Percentiles rank a stretch among this genome's conserved stretches.
Conservation (phyloP, 331 rosid species). For the Erythrophleum ivorense region DNA sequence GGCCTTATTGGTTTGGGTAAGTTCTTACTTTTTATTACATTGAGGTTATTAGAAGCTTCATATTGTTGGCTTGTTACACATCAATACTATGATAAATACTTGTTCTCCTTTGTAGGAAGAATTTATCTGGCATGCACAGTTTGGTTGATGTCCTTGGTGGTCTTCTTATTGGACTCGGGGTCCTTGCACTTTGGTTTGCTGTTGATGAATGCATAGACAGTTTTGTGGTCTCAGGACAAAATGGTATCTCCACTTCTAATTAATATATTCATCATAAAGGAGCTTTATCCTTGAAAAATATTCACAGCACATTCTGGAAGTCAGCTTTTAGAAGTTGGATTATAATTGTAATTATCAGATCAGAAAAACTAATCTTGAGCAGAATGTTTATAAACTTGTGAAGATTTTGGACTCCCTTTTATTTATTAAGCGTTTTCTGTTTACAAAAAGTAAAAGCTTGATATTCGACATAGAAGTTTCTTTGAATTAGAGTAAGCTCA, state of each 20-base stretch:
- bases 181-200: slow-evolving; percentile 75
- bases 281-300: slow-evolving; percentile 16
- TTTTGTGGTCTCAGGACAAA: slow-evolving; percentile 80
- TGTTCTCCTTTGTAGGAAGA: slow-evolving; percentile 67
- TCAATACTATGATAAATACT: slow-evolving; percentile 36
- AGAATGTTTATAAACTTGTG: not conserved
- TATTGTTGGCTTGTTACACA: slow-evolving; percentile 31
- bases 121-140: slow-evolving; percentile 83
- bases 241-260: slow-evolving; percentile 60
- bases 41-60: slow-evolving; percentile 14
- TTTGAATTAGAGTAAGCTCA: slow-evolving; percentile 6
- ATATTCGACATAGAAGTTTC: slow-evolving; percentile 22
- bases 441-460: not conserved
- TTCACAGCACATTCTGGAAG: slow-evolving; percentile 11
- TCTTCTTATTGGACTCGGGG: slow-evolving; percentile 55
- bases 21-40: slow-evolving; percentile 31
- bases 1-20: slow-evolving; percentile 83
- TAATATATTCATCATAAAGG: slow-evolving; percentile 26
- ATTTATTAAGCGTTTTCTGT: slow-evolving; percentile 24
- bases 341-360: slow-evolving; percentile 3
- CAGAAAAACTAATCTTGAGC: slow-evolving; percentile 12
- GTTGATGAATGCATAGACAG: slow-evolving; percentile 64
- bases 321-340: slow-evolving; percentile 32
- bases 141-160: slow-evolving; percentile 64
- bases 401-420: slow-evolving; percentile 3